phyloP scores from a whole-genome alignment of 2,329 filamentous ascomycete genomes.

The Penicillium sp. region DNA sequence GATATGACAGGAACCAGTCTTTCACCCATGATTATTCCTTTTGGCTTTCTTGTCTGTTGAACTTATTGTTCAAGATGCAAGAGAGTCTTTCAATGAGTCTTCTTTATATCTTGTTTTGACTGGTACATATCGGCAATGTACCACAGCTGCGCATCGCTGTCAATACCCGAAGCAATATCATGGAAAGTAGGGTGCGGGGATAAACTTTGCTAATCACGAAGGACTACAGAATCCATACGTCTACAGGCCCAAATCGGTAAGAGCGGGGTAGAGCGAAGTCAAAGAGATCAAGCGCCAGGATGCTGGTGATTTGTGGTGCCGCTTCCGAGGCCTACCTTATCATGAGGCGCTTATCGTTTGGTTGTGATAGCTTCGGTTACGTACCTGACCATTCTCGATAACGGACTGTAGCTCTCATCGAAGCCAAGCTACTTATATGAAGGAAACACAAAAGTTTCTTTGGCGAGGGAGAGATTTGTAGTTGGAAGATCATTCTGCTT shows the following conservation, averaged over 20 bases:
- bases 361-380: not conserved
- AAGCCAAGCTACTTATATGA: not conserved
- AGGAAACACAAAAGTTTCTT: not conserved
- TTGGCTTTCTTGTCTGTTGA: not conserved
- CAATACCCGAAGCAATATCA: not conserved
- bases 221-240: too few species aligned
- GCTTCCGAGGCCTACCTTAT: not conserved
- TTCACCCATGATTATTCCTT: not conserved
- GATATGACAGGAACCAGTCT: not conserved
- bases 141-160: not conserved
- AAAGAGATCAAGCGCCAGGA: not conserved
- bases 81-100: not conserved
- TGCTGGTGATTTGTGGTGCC: not conserved
- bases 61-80: not conserved
- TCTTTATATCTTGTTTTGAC: not conserved
- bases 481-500: not conserved
- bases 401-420: not conserved
- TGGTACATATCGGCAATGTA: not conserved
- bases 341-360: not conserved
- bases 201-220: not conserved
- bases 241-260: not conserved
- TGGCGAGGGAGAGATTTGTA: not conserved
- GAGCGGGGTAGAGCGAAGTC: not conserved
- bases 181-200: not conserved
- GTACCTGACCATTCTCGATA: not conserved